Evolutionary conservation across 306 rosid species (phyloP), one percentile per base, ranked within the genome.

Genomic region (Quercus ilex): DNA sequence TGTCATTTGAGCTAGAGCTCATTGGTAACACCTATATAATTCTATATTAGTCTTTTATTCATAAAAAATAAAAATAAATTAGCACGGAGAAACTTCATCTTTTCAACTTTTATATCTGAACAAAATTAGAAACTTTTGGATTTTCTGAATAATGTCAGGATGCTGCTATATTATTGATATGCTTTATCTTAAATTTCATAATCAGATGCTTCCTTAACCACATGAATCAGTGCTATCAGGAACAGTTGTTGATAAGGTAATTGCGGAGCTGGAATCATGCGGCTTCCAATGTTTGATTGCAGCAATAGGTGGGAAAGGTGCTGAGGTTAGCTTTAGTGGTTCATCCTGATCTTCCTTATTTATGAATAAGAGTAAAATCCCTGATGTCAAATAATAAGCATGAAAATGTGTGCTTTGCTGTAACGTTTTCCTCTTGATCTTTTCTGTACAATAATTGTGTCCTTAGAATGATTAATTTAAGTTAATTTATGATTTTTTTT

Each of bases 261-360:
- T 86, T 75, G 73, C 93, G 30, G 99, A 95, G 71, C 89, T 95
- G 59, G 94, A 95, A 90, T 90, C 96, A 3, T 79, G 87, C 75
- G 97, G 98, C 28, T 93, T 92, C 87, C 97, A 90, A 69, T 95
- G 99, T 82, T 82, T 92, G 84, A 89, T 75, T 41, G 96, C 96
- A 1, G 90, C 87, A 83, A 88, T 90, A 17, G 99, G 99, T 5
- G 97, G 97, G 28, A 80, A 81, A 56, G 98, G 99, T 31, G 98
- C 59, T 58, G 91, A 95, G 87, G 71, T 95, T 71, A 80, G 76
- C 85, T 87, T 90, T 76, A 87, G 69, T 71, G 88, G 69, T 57
- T 81, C 89, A 75, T 86, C 90, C 74, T 92, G 85, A 95, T 83
- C 49, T 71, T 72, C 30, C 71, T 53, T 77, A 74, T 18, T 73